A percentile compares a stretch with the other conserved stretches of the same genome.
phyloP scores from a whole-genome alignment of 169 alveolate genomes.

The Plasmodium blacklocki region DNA sequence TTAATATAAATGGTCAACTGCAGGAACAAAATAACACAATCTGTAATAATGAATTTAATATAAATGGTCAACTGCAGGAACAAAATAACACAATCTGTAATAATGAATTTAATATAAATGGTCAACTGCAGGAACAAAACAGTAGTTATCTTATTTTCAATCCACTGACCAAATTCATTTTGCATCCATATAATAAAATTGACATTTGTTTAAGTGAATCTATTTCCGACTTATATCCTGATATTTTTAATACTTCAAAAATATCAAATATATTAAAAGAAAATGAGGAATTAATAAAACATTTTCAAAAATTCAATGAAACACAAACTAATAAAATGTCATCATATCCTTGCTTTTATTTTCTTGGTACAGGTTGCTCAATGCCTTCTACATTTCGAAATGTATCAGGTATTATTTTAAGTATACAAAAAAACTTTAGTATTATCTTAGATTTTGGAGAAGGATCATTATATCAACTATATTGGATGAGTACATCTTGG shows the following conservation, averaged over 20 bases:
- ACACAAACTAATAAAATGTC: slow-evolving; percentile 21
- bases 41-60: no score
- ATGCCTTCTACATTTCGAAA: slow-evolving; percentile 92
- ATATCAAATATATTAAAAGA: slow-evolving; percentile 31
- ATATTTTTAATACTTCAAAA: slow-evolving; percentile 45
- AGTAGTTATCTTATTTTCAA: slow-evolving; percentile 28
- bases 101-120: not conserved
- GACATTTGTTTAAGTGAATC: slow-evolving; percentile 35
- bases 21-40: slow-evolving; percentile 16
- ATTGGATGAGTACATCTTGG: slow-evolving; percentile 81
- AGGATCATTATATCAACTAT: slow-evolving; percentile 91
- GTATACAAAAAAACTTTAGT: slow-evolving; percentile 78
- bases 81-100: slow-evolving; percentile 4
- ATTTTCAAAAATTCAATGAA: slow-evolving; percentile 64
- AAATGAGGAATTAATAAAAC: slow-evolving; percentile 74
- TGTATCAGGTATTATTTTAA: slow-evolving; percentile 89
- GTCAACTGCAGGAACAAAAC: slow-evolving; percentile 5
- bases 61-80: not conserved
- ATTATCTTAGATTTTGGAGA: slow-evolving; percentile 93
- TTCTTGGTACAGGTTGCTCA: slow-evolving; percentile 94
- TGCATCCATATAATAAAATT: slow-evolving; percentile 70
- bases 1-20: not conserved
- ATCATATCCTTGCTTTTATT: slow-evolving; percentile 81
- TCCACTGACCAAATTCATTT: slow-evolving; percentile 44
- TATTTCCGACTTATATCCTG: slow-evolving; percentile 54